Conservation (phyloP, 1,284 basidiomycete genomes). For the Phaffia rhodozyma region DNA sequence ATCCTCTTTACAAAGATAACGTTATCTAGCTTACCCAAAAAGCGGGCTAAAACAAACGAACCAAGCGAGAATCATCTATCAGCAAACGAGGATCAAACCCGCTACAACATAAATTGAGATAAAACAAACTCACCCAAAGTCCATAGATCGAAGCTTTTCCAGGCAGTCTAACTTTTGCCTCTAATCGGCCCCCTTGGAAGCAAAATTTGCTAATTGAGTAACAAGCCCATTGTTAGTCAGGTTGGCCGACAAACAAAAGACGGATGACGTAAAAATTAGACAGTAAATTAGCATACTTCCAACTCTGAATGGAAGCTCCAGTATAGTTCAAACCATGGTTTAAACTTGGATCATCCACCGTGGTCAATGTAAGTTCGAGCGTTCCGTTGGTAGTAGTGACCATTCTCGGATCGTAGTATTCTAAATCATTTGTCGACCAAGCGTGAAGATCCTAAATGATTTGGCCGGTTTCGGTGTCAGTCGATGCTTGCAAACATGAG, state of each 20-base stretch:
- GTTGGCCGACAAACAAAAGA: no score
- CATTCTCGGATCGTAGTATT: slow-evolving; percentile 73
- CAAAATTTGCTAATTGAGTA: slow-evolving; percentile 85
- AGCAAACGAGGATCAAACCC: no score
- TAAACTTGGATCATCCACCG: slow-evolving; percentile 56
- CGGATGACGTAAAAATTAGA: no score
- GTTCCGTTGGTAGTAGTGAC: slow-evolving; percentile 65
- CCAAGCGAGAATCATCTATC: no score
- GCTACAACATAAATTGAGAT: no score
- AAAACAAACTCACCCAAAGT: slow-evolving; percentile 47
- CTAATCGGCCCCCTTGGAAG: slow-evolving; percentile 63
- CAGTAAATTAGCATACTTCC: no score
- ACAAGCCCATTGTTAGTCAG: slow-evolving; percentile 44
- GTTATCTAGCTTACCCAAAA: no score
- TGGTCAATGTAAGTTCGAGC: slow-evolving; percentile 49
- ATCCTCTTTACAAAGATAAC: no score
- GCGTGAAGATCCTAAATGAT: slow-evolving; percentile 26
- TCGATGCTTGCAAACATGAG: no score
- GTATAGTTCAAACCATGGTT: slow-evolving; percentile 43
- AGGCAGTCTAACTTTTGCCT: slow-evolving; percentile 62
- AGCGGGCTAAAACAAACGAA: no score
- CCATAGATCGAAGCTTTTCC: slow-evolving; percentile 47
- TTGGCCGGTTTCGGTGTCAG: no score
- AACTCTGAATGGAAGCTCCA: no score
- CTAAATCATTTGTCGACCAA: slow-evolving; percentile 44